Evolutionary conservation across 352 stramenopile species (phyloP), one percentile per base, ranked within the genome.

Genomic region (Peronospora destructor): DNA sequence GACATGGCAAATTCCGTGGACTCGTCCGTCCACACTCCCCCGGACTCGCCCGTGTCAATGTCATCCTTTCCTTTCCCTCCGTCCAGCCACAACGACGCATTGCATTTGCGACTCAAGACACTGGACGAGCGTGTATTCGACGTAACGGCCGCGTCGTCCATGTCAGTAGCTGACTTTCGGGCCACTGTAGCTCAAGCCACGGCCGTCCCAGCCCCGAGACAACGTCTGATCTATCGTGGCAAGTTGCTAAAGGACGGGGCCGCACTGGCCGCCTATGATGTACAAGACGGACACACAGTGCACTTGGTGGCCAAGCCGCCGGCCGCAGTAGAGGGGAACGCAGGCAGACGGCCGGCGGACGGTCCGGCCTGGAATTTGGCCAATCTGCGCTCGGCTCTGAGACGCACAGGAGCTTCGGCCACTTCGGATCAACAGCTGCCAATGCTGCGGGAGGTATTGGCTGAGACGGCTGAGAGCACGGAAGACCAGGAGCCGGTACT

Each of bases 201-300:
- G 25, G 43, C 73, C 11, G 60, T 94, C 6, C 75, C 77, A 0
- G 61, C 59, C 12, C 41, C 81, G 7, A 62, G 80, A 16, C 89
- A 96, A 64, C 81, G 89, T 0, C 73, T 97, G n/a, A 97, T 97
- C 57, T 97, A 96, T 53, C 81, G 87, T 28, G 89, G 85, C 23
- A 94, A 93, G 45, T 37, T 96, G 25, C 61, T 97, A 13, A 86
- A 87, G 40, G 89, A 97, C 59, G 78, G 71, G 6, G 56, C 73
- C 1, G 28, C 47, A 28, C 57, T 97, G 17, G 61, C 66, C 19
- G 66, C 58, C 13, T 97, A 97, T 54, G 79, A 87, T 23, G 71
- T 97, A n/a, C 83, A 96, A 60, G 73, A 95, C 45, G 89, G 87
- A 9, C 87, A 96, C 53, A 97, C 78, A n/a, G 65, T 97, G 21